Base-by-base conservation (phyloP, 2,329 filamentous ascomycete species). In the Cladosporium phlei region DNA sequence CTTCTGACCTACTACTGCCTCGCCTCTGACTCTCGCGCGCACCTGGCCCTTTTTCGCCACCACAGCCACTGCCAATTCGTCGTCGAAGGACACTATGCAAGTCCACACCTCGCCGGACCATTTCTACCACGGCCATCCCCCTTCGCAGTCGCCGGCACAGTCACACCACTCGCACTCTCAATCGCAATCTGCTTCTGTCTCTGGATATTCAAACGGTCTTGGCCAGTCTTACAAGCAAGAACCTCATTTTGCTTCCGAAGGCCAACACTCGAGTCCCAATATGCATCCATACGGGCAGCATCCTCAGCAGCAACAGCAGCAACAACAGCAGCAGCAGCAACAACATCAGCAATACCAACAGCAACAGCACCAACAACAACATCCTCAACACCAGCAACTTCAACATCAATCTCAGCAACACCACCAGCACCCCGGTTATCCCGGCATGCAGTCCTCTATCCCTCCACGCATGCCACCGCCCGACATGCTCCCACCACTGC, bases 361-460 rank as follows among this genome's bases (percentile, higher is more conserved):
- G 30, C 40, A 44, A 27, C 30, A 33, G 9, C 30, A 11, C 30
- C 34, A 37, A 11, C 38, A 42, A 10, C 40, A 35, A 25, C 38
- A 49, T 20, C 47, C 27, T 8, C 21, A 44, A 17, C 46, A 22
- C 9, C 37, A 22, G 20, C 47, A 52, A 21, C 49, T n/a, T 30
- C 52, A 51, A 30, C 50, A 51, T 14, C 45, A 52, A 24, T 51
- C 50, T 22, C 48, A 49, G 19, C 46, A 52, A 20, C 48, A 47
- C 22, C 44, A 47, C 11, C 43, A 50, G 22, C 33, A 42, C 32
- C 51, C 42, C 16, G 32, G 32, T 32, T 45, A 45, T 24, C 42
- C 42, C 37, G 48, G 34, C 49, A 19, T 55, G 53, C 50, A 53
- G 55, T 50, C 52, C 39, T 32, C 40, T 47, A 25, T 55, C 49